Base-by-base conservation (phyloP, 805 yeast species). In the Candida chilensis region DNA sequence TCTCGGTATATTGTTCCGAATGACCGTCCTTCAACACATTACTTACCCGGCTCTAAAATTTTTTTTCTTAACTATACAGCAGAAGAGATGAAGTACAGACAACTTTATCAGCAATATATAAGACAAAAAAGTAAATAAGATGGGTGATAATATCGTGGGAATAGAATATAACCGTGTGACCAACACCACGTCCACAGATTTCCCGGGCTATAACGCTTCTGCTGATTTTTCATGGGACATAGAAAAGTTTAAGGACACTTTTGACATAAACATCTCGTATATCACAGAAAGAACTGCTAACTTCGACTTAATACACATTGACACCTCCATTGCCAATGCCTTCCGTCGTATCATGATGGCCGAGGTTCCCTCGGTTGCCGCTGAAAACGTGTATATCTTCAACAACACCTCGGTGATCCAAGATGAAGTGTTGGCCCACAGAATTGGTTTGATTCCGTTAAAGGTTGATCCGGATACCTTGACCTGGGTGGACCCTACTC, bases 381-480 rank as follows among this genome's bases (percentile, higher is more conserved):
- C 95, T 15, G 98, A 92, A 56, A 75, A 84, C 38, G 86, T 92
- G 12, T 87, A 79, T 51, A 71, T 92, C 36, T 82, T 82, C 63
- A 90, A 86, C 67, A 92, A 92, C 57, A 92, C 98, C 2, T 85
- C 96, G 1, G 96, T 92, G 29, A 85, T 92, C 39, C 96, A 88
- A 55, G 98, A 92, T 54, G 98, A 92, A 61, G 96, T 92, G 13
- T 70, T 92, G 40, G 90, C 98, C 4, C 96, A 86, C 51, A 77
- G 98, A 64, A 78, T 92, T 38, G 98, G 98, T 29, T 67, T 92
- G 40, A 69, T 90, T 29, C 98, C 98, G 20, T 66, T 92, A 43
- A 81, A 79, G 41, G 82, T 86, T 27, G 94, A 86, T 52, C 97
- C 98, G 10, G 98, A 92, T 58, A 54, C 67, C 50, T 62, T 92